Conservation (phyloP, 352 stramenopile genomes). For the Phytophthora crassamura region DNA sequence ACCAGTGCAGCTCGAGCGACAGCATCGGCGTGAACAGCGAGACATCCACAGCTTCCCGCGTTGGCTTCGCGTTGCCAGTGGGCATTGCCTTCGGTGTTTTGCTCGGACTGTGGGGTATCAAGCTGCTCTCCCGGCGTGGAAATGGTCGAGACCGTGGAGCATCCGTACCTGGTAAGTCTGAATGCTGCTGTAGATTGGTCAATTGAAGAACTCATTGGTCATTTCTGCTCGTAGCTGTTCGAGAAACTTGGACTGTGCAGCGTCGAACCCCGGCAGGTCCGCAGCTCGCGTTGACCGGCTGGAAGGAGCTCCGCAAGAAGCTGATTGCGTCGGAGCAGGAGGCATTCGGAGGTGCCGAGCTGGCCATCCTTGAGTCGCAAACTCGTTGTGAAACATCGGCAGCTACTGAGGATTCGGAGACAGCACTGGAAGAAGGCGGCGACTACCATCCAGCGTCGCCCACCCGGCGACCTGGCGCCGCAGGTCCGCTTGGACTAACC, state of each 20-base stretch:
- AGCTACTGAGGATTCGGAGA: constrained; percentile 4
- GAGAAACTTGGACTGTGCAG: constrained; percentile 25
- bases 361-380: background rate
- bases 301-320: constrained; percentile 60
- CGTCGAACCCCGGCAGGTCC: constrained; percentile 29
- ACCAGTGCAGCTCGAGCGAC: constrained; percentile 21
- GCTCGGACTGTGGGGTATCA: constrained; percentile 28
- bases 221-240: constrained; percentile 14
- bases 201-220: background rate
- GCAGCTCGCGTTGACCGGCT: constrained; percentile 47
- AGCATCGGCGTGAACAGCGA: background rate
- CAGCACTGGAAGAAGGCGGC: constrained; percentile 45
- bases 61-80: constrained; percentile 27
- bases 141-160: constrained; percentile 15
- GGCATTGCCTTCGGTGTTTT: constrained; percentile 28
- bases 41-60: constrained; percentile 21
- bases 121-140: constrained; percentile 11
- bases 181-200: background rate
- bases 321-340: constrained; percentile 47
- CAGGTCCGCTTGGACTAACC: constrained; percentile 9
- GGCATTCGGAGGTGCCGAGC: constrained; percentile 8
- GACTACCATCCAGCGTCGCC: constrained; percentile 42
- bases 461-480: constrained; percentile 12
- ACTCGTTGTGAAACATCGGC: constrained; percentile 7
- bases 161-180: constrained; percentile 18